Base-by-base conservation (phyloP, 441 rosid genomes). In the Flueggea neowawraea region DNA sequence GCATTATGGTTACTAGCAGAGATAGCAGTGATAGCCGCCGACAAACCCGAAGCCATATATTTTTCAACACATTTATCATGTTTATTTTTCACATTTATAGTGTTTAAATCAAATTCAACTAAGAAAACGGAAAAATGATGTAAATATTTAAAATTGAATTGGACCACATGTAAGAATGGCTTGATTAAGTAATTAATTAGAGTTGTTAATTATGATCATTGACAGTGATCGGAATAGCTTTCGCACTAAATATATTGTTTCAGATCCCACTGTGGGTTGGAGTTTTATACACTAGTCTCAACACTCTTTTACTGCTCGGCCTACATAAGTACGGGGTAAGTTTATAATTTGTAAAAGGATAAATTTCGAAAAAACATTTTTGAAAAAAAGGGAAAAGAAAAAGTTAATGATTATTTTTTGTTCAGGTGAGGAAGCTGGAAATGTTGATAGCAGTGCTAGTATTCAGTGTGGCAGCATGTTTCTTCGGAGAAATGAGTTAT, bases 301-400 rank as follows among this genome's bases (percentile, higher is more conserved):
- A 86, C 80, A 88, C 91, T 63, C 86, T 88, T 31, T 36, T 88
- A 7, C 81, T 88, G 10, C 86, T 88, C 64, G 72, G 89, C 66
- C 66, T 88, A 65, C 89, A 88, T 59, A 88, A 65, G 80, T 88
- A 80, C 57, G 95, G 89, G 84, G 95, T 88, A 80, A 61, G 22
- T n/a, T n/a, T n/a, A n/a, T n/a, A n/a, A n/a, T n/a, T n/a, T n/a
- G n/a, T n/a, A n/a, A n/a, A n/a, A n/a, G n/a, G n/a, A n/a, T n/a
- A n/a, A n/a, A n/a, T n/a, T n/a, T n/a, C n/a, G 41, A 22, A 22
- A 22, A 22, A 1, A 22, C 2, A 22, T 22, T 22, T 22, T 22
- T 22, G 1, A 22, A 22, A 22, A 22, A 22, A 22, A 22, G n/a
- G 28, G 28, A 22, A 22, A 22, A 22, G 28, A 22, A 22, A 22